A percentile compares a stretch with the other conserved stretches of the same genome.
These are phyloP conservation scores for Yarrowia porcina DNA, from an alignment of 805 yeast species.

Conservation along the genomic window DNA sequence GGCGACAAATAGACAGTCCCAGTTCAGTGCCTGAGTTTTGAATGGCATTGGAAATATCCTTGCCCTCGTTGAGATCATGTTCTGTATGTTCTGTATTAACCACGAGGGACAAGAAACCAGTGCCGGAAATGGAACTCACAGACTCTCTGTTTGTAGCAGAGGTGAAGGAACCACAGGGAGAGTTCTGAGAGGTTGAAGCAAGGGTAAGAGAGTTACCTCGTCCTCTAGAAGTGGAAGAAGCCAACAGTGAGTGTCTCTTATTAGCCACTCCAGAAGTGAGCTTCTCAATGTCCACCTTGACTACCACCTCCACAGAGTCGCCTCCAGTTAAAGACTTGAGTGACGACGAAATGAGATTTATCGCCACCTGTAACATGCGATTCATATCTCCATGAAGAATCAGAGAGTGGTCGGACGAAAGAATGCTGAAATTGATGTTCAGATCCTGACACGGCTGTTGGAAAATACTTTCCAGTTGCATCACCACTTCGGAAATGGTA, in stretches of 20 bases:
- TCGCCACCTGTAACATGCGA: conserved; percentile 83
- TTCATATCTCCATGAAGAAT: conserved; percentile 83
- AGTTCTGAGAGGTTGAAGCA: background rate
- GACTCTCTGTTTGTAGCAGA: background rate
- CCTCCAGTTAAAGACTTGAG: conserved; percentile 89
- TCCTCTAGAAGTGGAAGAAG: background rate
- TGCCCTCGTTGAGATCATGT: conserved; percentile 20
- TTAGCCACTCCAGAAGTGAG: background rate
- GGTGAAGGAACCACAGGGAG: background rate
- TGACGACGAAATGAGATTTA: conserved; percentile 88
- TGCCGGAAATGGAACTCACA: background rate
- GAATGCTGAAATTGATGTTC: conserved; percentile 11
- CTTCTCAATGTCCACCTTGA: conserved; percentile 5
- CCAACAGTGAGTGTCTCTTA: background rate
- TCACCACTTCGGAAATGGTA: conserved; percentile 71
- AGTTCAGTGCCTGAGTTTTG: conserved; percentile 72
- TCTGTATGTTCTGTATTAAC: conserved; percentile 16
- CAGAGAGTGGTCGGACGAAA: conserved; percentile 40
- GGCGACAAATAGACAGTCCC: conserved; percentile 85
- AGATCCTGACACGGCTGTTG: conserved; percentile 55
- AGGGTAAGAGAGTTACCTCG: background rate
- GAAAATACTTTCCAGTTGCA: conserved; percentile 83
- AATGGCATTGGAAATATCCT: conserved; percentile 12
- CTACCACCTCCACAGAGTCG: conserved; percentile 56
- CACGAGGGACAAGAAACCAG: background rate